Percentiles rank a stretch among this genome's conserved stretches.
These are phyloP conservation scores for Penicillium taxi DNA, from an alignment of 495 filamentous ascomycete species.

Conservation along the genomic window DNA sequence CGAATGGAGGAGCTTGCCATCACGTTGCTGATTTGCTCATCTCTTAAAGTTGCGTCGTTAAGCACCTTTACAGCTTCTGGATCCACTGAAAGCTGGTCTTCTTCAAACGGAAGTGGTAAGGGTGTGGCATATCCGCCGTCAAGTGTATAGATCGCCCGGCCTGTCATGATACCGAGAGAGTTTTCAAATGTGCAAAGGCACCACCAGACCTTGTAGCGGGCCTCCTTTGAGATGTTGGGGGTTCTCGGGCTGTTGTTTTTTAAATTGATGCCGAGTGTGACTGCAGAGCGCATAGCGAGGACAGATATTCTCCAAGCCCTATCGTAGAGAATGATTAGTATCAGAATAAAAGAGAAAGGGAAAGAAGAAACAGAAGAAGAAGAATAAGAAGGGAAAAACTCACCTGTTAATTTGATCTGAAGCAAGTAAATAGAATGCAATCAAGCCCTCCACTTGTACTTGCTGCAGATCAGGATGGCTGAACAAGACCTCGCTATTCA, in stretches of 20 bases:
- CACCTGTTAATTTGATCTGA: conserved; percentile 55
- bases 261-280: conserved; percentile 58
- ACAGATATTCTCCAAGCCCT: conserved; percentile 58
- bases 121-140: conserved; percentile 45
- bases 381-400: no score
- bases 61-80: conserved; percentile 23
- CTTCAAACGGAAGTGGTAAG: conserved; percentile 50
- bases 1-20: conserved; percentile 30
- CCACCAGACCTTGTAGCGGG: conserved; percentile 57
- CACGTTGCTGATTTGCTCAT: conserved; percentile 25
- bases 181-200: conserved; percentile 55
- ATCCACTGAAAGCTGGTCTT: conserved; percentile 38
- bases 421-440: conserved; percentile 49
- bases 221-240: conserved; percentile 46
- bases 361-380: not conserved
- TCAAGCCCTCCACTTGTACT: conserved; percentile 47
- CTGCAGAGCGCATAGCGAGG: conserved; percentile 52
- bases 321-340: conserved; percentile 1
- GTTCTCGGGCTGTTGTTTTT: conserved; percentile 46
- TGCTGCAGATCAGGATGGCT: conserved; percentile 47
- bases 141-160: conserved; percentile 47
- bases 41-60: conserved; percentile 19
- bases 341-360: not conserved
- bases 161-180: conserved; percentile 53
- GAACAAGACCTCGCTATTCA: conserved; percentile 41